Evolutionary conservation across 2,329 filamentous ascomycete genomes (phyloP).

Genomic region (Aspergillus ibericus): DNA sequence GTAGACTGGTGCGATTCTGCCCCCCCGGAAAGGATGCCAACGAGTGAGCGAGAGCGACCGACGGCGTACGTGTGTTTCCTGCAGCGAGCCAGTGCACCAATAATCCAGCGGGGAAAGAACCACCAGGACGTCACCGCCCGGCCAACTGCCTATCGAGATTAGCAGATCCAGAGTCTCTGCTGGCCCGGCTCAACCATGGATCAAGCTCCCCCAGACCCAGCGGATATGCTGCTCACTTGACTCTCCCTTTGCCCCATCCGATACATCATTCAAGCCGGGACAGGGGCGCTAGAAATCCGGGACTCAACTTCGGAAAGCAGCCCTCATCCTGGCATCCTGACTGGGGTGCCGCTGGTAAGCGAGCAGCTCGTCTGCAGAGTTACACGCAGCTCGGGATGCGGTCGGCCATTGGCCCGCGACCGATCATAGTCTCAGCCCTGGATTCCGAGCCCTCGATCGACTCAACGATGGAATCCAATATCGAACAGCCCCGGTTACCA

Average conservation of each 20-base stretch:
- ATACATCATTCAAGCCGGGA: slow-evolving; percentile 3
- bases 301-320: neutral
- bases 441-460: neutral
- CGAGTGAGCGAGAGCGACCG: neutral
- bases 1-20: neutral
- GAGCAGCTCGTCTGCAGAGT: slow-evolving; percentile 4
- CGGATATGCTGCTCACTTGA: slow-evolving; percentile 12
- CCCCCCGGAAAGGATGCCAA: neutral
- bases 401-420: slow-evolving; percentile 3
- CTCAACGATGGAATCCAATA: neutral
- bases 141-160: neutral
- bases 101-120: neutral
- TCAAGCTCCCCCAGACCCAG: slow-evolving; percentile 12
- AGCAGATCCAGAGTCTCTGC: neutral
- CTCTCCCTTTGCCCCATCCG: slow-evolving; percentile 4
- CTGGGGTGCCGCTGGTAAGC: slow-evolving; percentile 2
- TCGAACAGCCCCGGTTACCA: neutral
- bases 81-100: neutral
- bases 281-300: neutral
- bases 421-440: slow-evolving; percentile 1
- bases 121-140: slow-evolving; percentile 10
- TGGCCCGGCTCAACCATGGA: slow-evolving; percentile 20
- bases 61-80: slow-evolving; percentile 4
- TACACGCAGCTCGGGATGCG: slow-evolving; percentile 1
- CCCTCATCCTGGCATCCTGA: neutral